Evolutionary conservation across 2,329 filamentous ascomycete genomes (phyloP).

Genomic region (Trichoderma brevicompactum): DNA sequence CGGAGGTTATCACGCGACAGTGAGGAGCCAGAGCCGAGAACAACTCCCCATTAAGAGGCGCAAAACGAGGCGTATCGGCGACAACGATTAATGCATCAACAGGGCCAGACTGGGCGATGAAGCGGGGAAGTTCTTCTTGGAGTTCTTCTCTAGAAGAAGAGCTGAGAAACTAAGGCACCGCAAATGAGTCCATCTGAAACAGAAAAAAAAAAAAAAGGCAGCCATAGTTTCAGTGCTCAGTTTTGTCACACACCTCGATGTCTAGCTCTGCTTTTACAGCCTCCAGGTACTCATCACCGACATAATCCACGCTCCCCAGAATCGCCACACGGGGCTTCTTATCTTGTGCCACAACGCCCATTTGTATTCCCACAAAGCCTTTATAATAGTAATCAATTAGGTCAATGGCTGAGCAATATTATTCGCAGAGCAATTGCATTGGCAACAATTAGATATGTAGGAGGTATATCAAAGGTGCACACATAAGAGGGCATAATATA

Average conservation of each 20-base stretch:
- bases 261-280: conserved; percentile 43
- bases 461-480: no score
- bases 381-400: no score
- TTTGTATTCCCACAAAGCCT: not conserved
- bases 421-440: no score
- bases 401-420: no score
- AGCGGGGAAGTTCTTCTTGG: conserved; percentile 41
- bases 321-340: conserved; percentile 48
- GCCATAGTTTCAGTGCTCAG: not conserved
- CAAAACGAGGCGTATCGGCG: conserved; percentile 54
- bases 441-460: no score
- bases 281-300: conserved; percentile 47
- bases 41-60: conserved; percentile 54
- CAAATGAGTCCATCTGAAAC: not conserved
- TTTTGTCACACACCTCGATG: conserved; percentile 3
- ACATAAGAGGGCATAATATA: no score
- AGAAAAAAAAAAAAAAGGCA: fast-evolving
- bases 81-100: conserved; percentile 54
- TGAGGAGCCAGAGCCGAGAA: conserved; percentile 46
- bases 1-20: conserved; percentile 53
- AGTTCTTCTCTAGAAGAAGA: conserved; percentile 45
- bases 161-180: conserved; percentile 36
- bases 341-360: not conserved
- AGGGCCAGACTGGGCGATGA: conserved; percentile 45
- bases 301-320: conserved; percentile 47